Conservation (phyloP, 805 yeast genomes). For the Kazachstania psychrophila region DNA sequence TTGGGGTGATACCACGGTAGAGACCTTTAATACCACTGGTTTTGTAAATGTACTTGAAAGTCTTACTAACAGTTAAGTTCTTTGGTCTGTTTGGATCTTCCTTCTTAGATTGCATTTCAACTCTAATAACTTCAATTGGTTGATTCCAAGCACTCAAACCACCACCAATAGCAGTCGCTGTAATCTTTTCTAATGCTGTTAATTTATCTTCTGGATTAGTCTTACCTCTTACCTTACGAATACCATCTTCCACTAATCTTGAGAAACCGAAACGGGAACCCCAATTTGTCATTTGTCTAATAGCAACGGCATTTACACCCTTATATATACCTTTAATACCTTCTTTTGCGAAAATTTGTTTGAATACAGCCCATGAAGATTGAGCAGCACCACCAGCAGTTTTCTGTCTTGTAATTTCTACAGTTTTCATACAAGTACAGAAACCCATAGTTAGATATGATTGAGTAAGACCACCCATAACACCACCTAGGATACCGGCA, state of each 20-base stretch:
- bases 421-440: slow-evolving; percentile 98
- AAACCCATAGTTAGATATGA: slow-evolving; percentile 95
- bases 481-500: slow-evolving; percentile 93
- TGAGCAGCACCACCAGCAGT: slow-evolving; percentile 58
- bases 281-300: slow-evolving; percentile 98
- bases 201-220: slow-evolving; percentile 47
- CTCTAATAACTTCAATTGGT: slow-evolving; percentile 95
- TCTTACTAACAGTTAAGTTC: slow-evolving; percentile 66
- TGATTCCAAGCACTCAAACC: slow-evolving; percentile 98
- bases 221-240: slow-evolving; percentile 57
- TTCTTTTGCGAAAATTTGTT: slow-evolving; percentile 72
- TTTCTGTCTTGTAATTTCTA: slow-evolving; percentile 87
- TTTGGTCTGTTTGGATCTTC: slow-evolving; percentile 91
- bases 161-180: slow-evolving; percentile 88
- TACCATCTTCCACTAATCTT: slow-evolving; percentile 80
- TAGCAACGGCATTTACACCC: slow-evolving; percentile 98
- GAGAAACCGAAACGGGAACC: slow-evolving; percentile 94
- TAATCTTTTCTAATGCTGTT: slow-evolving; percentile 68
- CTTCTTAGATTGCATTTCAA: slow-evolving; percentile 96
- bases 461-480: slow-evolving; percentile 92
- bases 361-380: slow-evolving; percentile 77
- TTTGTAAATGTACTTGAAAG: slow-evolving; percentile 73
- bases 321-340: slow-evolving; percentile 93
- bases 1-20: slow-evolving; percentile 93
- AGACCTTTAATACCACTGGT: slow-evolving; percentile 83